These are phyloP conservation scores for Zea luxurians DNA, from an alignment of 176 grass and related monocot genomes.

Conservation along the genomic window DNA sequence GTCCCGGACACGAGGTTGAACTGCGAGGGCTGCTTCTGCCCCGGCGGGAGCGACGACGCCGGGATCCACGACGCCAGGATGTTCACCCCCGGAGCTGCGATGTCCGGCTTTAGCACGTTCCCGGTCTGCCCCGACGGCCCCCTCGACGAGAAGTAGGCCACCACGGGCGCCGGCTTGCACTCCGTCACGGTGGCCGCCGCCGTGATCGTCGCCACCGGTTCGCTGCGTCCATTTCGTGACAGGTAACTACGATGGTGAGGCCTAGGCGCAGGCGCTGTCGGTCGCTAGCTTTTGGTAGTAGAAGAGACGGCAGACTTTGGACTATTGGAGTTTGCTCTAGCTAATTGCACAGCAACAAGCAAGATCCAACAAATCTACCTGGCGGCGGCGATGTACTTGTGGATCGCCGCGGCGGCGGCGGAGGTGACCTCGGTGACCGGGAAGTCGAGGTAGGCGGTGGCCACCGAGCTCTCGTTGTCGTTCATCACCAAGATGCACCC, in stretches of 20 bases:
- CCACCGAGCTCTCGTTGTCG: slow-evolving; percentile 43
- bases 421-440: slow-evolving; percentile 60
- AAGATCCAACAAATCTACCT: slow-evolving; percentile 38
- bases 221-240: slow-evolving; percentile 24
- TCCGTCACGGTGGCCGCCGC: slow-evolving; percentile 62
- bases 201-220: slow-evolving; percentile 70
- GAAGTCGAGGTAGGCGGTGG: slow-evolving; percentile 53
- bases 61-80: slow-evolving; percentile 89
- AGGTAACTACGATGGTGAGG: no score
- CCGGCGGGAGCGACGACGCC: slow-evolving; percentile 42
- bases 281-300: no score
- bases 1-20: slow-evolving; percentile 90
- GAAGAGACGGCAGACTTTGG: no score
- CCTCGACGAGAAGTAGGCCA: slow-evolving; percentile 87
- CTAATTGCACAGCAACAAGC: no score
- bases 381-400: slow-evolving; percentile 64
- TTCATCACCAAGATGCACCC: slow-evolving; percentile 56
- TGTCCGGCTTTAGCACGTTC: slow-evolving; percentile 82
- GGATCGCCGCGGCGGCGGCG: slow-evolving; percentile 43
- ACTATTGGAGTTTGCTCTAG: no score
- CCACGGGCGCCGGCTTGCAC: slow-evolving; percentile 69
- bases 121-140: slow-evolving; percentile 54
- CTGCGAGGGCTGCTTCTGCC: slow-evolving; percentile 63
- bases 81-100: slow-evolving; percentile 82
- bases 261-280: no score